A percentile compares a stretch with the other conserved stretches of the same genome.
Evolutionary conservation across 805 yeast species (phyloP).

Genomic region (Ogataea wickerhamii): DNA sequence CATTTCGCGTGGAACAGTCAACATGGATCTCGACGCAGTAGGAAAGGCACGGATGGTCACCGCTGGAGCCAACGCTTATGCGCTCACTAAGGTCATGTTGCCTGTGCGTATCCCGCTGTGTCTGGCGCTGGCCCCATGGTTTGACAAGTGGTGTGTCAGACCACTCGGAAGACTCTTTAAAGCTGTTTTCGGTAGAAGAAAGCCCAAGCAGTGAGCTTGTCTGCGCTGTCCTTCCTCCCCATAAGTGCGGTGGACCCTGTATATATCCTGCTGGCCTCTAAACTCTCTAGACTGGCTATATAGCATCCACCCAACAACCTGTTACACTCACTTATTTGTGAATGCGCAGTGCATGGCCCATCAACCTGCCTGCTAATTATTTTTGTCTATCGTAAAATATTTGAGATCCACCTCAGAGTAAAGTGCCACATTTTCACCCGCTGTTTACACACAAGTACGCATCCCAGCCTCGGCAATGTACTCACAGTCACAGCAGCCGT

Average conservation of each 20-base stretch:
- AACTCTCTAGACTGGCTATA: background rate
- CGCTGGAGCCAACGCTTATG: conserved; percentile 38
- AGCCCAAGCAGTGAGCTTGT: no score
- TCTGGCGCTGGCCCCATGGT: conserved; percentile 33
- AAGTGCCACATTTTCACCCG: no score
- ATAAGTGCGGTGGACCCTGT: background rate
- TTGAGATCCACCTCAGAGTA: no score
- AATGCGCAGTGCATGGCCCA: no score
- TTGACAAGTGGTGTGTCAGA: conserved; percentile 32
- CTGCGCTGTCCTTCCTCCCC: conserved; percentile 1
- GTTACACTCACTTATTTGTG: no score
- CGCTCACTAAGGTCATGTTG: conserved; percentile 29
- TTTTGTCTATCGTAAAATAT: no score
- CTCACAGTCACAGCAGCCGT: no score
- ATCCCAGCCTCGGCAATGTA: no score
- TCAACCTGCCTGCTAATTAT: no score
- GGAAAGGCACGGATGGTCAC: conserved; percentile 29
- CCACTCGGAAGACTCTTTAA: conserved; percentile 27
- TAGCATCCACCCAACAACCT: no score
- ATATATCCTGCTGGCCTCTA: background rate
- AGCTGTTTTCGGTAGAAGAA: conserved; percentile 15
- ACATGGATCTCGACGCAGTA: conserved; percentile 22
- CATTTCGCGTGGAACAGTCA: conserved; percentile 37
- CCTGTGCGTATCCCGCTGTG: conserved; percentile 31
- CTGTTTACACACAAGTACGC: no score